Base-by-base conservation (phyloP, 2,329 filamentous ascomycete genomes). In the Aspergillus phoenicis region DNA sequence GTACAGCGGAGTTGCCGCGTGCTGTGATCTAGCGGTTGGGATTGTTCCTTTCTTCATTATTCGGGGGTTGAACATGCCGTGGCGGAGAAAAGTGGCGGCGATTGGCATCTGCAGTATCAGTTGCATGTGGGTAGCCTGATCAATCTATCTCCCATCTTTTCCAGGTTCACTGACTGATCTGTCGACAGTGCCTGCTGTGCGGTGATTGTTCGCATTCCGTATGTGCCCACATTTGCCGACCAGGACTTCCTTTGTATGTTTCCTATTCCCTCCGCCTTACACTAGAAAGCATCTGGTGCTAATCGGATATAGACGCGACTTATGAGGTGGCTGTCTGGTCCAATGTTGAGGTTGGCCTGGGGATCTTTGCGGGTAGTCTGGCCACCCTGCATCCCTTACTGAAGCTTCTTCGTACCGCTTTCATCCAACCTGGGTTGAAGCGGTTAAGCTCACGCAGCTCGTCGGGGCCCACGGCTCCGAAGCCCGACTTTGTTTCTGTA, bases 21-120 rank as follows among this genome's bases (percentile, higher is more conserved):
- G 64, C 3, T 80, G 80, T 55, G 83, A 85, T 69, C 82, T 83
- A 58, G 82, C 81, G 6, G 72, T 85, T 8, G 76, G 80, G 5
- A 76, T 84, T 30, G 69, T 85, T 2, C 83, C 83, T 6, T 51
- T 26, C 5, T 20, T 59, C 8, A 39, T 59, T 5, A 24, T 59
- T 6, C 41, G 41, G 13, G 11, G 39, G 6, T 6, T 59, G 22
- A 53, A 52, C 10, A 38, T 43, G 22, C 53, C 22, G 5, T 30
- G 5, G 2, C 22, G 22, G 15, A 17, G 38, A 7, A 59, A 59
- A 20, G 15, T 41, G 17, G 48, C 24, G 1, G 28, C 54, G 2
- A 28, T 41, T 1, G 41, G 20, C 2, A 59, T 59, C 8, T 24
- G 53, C 13, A 52, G 58, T 13, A 33, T 59, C 4, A 22, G 33